These are phyloP conservation scores for Neonectria sp. DNA, from an alignment of 2,329 filamentous ascomycete species.

Conservation along the genomic window DNA sequence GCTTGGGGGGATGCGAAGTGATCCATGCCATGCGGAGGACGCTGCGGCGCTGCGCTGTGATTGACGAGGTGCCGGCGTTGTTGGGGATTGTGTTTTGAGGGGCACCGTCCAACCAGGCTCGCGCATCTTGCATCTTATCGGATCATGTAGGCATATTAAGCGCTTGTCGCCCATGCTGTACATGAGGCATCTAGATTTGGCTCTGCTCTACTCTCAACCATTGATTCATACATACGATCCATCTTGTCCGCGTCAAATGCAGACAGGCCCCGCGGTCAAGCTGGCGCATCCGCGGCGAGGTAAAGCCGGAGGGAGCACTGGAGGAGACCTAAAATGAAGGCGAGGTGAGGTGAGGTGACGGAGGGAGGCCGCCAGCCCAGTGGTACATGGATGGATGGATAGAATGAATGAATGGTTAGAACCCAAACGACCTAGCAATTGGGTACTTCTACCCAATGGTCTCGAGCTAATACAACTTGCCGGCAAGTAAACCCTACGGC, in stretches of 20 bases:
- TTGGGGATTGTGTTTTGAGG: background rate
- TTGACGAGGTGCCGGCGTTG: background rate
- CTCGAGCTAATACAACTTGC: slow-evolving; percentile 12
- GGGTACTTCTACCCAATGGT: background rate
- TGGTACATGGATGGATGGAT: too few species aligned
- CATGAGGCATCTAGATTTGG: slow-evolving; percentile 25
- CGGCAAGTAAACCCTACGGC: background rate
- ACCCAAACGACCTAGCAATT: background rate
- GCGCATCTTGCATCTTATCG: slow-evolving; percentile 26
- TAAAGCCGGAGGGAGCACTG: slow-evolving; percentile 4
- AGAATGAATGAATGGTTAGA: too few species aligned
- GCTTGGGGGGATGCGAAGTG: slow-evolving; percentile 23
- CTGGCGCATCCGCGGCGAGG: slow-evolving; percentile 6
- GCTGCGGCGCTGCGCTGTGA: slow-evolving; percentile 4
- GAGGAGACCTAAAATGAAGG: background rate
- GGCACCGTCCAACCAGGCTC: slow-evolving; percentile 31
- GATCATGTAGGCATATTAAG: slow-evolving; percentile 38
- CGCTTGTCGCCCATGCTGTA: slow-evolving; percentile 20
- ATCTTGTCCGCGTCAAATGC: slow-evolving; percentile 6
- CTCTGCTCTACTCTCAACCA: background rate
- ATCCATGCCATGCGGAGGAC: slow-evolving; percentile 21
- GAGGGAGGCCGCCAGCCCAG: slow-evolving; percentile 5
- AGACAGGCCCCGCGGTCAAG: slow-evolving; percentile 14
- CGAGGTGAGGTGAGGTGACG: slow-evolving; percentile 9
- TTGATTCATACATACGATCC: background rate